These are phyloP conservation scores for Diospyros kaki DNA, from an alignment of 148 eudicot species.

Conservation along the genomic window DNA sequence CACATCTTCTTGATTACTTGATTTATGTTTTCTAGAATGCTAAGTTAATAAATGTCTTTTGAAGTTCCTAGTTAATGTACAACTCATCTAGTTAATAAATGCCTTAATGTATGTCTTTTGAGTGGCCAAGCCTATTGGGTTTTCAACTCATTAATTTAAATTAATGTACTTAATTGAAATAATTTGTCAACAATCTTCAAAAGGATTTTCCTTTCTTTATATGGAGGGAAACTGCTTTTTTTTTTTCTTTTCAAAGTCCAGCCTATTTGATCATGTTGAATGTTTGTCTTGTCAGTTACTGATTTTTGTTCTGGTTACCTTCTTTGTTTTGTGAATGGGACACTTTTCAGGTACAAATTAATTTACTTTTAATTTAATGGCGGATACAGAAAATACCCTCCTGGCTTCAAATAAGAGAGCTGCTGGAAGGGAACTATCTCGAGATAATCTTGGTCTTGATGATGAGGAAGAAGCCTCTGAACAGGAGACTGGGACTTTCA, in stretches of 20 bases:
- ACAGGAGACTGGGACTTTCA: conserved; percentile 68
- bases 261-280: not conserved
- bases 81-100: no score
- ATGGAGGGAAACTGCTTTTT: not conserved
- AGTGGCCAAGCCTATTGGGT: no score
- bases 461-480: conserved; percentile 65
- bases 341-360: not conserved
- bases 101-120: no score
- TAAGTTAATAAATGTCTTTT: no score
- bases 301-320: not conserved
- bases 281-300: not conserved
- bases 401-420: conserved; percentile 90
- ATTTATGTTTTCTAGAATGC: no score
- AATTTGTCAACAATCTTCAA: no score
- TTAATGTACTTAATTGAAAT: no score
- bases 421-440: conserved; percentile 78
- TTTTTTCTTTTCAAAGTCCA: not conserved
- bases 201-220: not conserved
- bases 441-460: conserved; percentile 83
- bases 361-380: conserved; percentile 14
- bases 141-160: no score
- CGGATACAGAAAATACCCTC: conserved; percentile 48
- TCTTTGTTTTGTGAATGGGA: not conserved
- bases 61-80: no score
- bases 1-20: no score